Evolutionary conservation across 257 asterid genomes (phyloP), one percentile per base, ranked within the genome.

Genomic region (Solanum chilense): DNA sequence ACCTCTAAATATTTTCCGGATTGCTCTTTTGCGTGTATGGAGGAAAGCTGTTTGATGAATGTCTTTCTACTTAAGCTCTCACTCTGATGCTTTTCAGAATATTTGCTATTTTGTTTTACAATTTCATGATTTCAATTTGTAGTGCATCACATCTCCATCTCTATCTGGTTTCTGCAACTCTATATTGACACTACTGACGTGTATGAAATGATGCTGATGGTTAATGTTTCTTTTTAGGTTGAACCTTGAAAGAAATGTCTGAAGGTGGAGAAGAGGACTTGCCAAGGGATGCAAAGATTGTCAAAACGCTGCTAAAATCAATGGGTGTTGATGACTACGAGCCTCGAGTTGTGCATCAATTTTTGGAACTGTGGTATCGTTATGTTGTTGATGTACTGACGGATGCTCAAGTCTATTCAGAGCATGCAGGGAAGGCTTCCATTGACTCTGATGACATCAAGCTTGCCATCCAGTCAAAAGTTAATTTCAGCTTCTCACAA

Each of bases 311-410:
- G 56, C 90, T 96, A 80, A 96, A 93, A 90, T 95, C 98, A n/a
- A 93, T 96, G 99, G 93, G 95, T 27, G 98, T 96, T 16, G 96
- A 95, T 11, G 98, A 96, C 25, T 94, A 93, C 18, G 98, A 96
- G 83, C 98, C 99, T 35, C 98, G 95, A 60, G 98, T 95, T 9
- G 90, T 95, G 9, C 94, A 96, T 84, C 99, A 96, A 88, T 93
- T 94, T 49, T 68, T 96, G 44, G 99, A 96, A 90, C 90, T 95
- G 44, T 94, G 96, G 98, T 95, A 96, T 87, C 90, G 96, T 0
- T 94, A 95, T 76, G 96, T 92, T 49, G 98, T 90, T 9, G 99
- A 96, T 87, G 96, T 95, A 75, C 87, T 96, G 82, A 89, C 95
- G 1, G 99, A 96, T 85, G 93, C 98, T 20, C 99, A 96, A 16